These are phyloP conservation scores for Phylloporus sp. DNA, from an alignment of 768 basidiomycete species.

Conservation along the genomic window DNA sequence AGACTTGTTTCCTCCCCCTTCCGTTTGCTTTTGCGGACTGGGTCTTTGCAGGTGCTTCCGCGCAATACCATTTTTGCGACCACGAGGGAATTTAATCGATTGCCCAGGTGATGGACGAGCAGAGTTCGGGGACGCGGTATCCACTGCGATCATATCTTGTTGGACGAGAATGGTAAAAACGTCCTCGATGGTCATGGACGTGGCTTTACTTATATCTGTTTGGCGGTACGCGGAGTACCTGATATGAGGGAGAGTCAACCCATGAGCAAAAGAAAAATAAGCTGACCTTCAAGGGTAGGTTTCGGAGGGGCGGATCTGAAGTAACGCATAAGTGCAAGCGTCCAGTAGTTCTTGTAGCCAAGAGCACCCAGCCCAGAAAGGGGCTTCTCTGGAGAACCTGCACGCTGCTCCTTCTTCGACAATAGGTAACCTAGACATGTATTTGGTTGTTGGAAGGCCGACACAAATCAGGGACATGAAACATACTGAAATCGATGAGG, in stretches of 20 bases:
- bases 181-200: constrained; percentile 90
- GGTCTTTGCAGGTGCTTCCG: constrained; percentile 58
- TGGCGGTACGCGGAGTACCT: constrained; percentile 17
- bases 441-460: constrained; percentile 5
- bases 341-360: constrained; percentile 97
- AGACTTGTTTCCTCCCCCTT: constrained; percentile 31
- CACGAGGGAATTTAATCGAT: constrained; percentile 67
- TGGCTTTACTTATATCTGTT: constrained; percentile 76
- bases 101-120: constrained; percentile 71
- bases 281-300: constrained; percentile 70
- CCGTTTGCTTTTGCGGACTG: constrained; percentile 41
- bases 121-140: constrained; percentile 43
- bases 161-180: constrained; percentile 68
- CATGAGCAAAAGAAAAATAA: constrained; percentile 7
- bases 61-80: constrained; percentile 59
- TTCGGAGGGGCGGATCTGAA: constrained; percentile 54
- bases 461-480: constrained; percentile 5
- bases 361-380: constrained; percentile 88
- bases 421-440: constrained; percentile 74
- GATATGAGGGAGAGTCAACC: constrained; percentile 13
- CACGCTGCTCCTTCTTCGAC: constrained; percentile 87
- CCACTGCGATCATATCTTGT: constrained; percentile 66
- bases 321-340: constrained; percentile 78
- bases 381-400: constrained; percentile 94
- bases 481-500: constrained; percentile 92